Conservation (phyloP, 345 rosid species). For the Camelina sativa region DNA sequence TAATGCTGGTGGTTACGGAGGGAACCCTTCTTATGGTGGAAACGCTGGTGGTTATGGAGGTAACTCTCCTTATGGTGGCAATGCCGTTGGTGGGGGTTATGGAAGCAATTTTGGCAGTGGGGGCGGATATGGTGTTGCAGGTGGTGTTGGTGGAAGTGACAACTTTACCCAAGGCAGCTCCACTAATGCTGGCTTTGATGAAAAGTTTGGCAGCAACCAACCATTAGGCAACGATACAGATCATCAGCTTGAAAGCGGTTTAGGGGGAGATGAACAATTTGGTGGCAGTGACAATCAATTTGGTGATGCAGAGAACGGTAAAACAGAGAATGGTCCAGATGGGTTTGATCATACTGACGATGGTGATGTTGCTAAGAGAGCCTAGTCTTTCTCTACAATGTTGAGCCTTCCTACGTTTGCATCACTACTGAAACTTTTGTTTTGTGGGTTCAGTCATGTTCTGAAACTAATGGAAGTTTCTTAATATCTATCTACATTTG, state of each 20-base stretch:
- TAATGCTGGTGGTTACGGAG: constrained; percentile 33
- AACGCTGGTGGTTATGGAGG: constrained; percentile 31
- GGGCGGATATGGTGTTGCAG: constrained; percentile 44
- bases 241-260: constrained; percentile 36
- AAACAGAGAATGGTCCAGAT: constrained; percentile 38
- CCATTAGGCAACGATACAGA: constrained; percentile 36
- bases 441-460: constrained; percentile 26
- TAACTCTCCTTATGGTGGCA: constrained; percentile 24
- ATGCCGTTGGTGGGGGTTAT: constrained; percentile 31
- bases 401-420: not conserved
- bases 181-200: constrained; percentile 39
- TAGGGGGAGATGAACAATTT: constrained; percentile 21
- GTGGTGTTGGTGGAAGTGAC: constrained; percentile 46
- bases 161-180: constrained; percentile 47
- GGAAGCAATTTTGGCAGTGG: constrained; percentile 41
- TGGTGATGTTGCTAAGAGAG: constrained; percentile 70
- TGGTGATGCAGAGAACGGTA: constrained; percentile 43
- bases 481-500: not conserved
- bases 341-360: constrained; percentile 50
- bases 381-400: constrained; percentile 38
- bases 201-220: constrained; percentile 39
- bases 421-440: constrained; percentile 21
- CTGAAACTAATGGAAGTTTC: constrained; percentile 20
- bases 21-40: constrained; percentile 38
- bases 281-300: constrained; percentile 46